Conservation (phyloP, 305 asterid genomes). For the Petunia hybrid region DNA sequence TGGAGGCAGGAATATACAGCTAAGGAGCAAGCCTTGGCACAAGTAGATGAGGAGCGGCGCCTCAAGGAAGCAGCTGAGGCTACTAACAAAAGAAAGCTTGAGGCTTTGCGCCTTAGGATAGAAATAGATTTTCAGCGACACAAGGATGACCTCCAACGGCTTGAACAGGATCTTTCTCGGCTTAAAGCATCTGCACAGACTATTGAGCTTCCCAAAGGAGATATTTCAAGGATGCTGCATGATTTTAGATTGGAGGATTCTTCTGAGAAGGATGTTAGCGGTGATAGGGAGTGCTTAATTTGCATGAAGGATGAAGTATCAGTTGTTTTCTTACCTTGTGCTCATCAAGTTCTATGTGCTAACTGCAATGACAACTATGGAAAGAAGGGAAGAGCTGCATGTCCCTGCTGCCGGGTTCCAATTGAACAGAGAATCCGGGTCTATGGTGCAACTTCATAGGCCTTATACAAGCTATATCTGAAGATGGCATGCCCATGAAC, state of each 20-base stretch:
- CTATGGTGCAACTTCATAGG: constrained; percentile 76
- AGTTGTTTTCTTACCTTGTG: constrained; percentile 90
- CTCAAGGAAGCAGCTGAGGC: constrained; percentile 81
- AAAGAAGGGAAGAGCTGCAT: constrained; percentile 72
- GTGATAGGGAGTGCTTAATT: constrained; percentile 73
- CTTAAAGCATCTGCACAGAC: constrained; percentile 56
- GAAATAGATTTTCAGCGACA: constrained; percentile 95
- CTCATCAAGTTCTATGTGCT: constrained; percentile 85
- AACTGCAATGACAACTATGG: constrained; percentile 75
- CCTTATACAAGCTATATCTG: not conserved
- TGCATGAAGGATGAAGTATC: constrained; percentile 89
- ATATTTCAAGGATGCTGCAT: constrained; percentile 63
- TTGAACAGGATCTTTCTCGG: constrained; percentile 84
- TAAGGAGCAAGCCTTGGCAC: constrained; percentile 60
- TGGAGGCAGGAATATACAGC: constrained; percentile 82
- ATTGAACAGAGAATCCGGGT: constrained; percentile 85
- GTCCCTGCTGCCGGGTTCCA: constrained; percentile 78
- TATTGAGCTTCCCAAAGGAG: constrained; percentile 55
- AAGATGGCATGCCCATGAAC: not conserved
- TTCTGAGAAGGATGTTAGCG: constrained; percentile 47
- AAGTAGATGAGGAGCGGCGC: constrained; percentile 78
- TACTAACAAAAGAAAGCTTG: constrained; percentile 76
- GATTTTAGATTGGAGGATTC: constrained; percentile 61
- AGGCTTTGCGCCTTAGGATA: constrained; percentile 74
- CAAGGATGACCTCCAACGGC: constrained; percentile 88